Evolutionary conservation across 2,329 filamentous ascomycete species (phyloP).

Genomic region (Alternaria viburni): DNA sequence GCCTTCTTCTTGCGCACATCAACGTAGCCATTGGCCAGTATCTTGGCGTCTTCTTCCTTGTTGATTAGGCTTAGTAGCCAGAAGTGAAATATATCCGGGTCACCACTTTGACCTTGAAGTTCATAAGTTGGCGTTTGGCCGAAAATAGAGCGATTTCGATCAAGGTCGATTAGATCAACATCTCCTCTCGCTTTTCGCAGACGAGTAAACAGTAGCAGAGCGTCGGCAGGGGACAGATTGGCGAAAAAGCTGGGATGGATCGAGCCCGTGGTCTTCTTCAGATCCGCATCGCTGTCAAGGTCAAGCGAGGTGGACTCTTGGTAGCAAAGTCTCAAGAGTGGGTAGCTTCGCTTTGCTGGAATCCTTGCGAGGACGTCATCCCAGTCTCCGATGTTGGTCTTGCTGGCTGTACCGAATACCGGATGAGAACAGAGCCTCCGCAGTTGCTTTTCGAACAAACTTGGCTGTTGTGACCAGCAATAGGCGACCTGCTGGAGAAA

Average conservation of each 20-base stretch:
- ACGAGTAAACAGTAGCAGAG: conserved; percentile 28
- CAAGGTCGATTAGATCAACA: conserved; percentile 14
- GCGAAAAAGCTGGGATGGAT: conserved; percentile 12
- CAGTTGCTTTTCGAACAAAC: conserved; percentile 26
- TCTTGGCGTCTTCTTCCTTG: conserved; percentile 14
- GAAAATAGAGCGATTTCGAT: conserved; percentile 6
- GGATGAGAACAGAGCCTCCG: conserved; percentile 6
- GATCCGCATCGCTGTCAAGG: conserved; percentile 22
- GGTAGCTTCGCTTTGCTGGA: conserved; percentile 17
- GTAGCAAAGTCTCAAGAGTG: conserved; percentile 26
- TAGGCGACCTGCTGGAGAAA: conserved; percentile 26
- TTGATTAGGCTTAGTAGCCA: conserved; percentile 16
- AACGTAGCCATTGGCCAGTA: conserved; percentile 14
- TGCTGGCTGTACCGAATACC: neutral
- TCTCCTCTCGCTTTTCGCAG: conserved; percentile 27
- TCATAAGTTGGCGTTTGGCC: neutral
- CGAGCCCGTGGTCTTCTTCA: conserved; percentile 13
- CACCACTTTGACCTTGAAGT: conserved; percentile 4
- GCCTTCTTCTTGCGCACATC: conserved; percentile 31
- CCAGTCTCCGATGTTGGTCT: neutral
- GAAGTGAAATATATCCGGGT: conserved; percentile 24
- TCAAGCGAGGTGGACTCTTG: conserved; percentile 16
- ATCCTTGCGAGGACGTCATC: conserved; percentile 12
- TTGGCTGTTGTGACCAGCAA: conserved; percentile 33
- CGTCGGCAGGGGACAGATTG: conserved; percentile 15